Conservation (phyloP, 768 basidiomycete genomes). For the Psilocybe cubensis region DNA sequence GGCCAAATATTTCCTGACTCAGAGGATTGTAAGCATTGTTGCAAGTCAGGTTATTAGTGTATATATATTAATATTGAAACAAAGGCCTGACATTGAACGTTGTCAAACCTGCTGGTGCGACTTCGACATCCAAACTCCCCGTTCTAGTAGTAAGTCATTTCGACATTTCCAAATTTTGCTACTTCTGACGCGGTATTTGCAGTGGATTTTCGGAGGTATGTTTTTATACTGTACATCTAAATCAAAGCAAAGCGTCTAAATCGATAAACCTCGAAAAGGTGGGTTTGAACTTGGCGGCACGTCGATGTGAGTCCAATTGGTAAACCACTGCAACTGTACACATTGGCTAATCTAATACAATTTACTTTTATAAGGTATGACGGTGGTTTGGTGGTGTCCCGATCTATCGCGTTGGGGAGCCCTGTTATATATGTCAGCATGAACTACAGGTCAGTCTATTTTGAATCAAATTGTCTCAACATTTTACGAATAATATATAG, state of each 20-base stretch:
- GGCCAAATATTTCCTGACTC: constrained; percentile 32
- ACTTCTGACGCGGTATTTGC: background rate
- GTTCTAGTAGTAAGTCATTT: constrained; percentile 50
- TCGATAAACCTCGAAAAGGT: constrained; percentile 22
- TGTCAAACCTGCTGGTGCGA: constrained; percentile 44
- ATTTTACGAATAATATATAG: constrained; percentile 1
- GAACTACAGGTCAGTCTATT: constrained; percentile 44
- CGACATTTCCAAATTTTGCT: background rate
- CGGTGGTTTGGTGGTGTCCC: constrained; percentile 44
- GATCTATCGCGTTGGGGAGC: constrained; percentile 43
- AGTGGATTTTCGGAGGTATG: constrained; percentile 58
- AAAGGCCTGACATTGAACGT: constrained; percentile 59
- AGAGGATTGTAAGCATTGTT: constrained; percentile 48
- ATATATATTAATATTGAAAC: background rate
- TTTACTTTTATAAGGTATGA: constrained; percentile 42
- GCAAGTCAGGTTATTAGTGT: background rate
- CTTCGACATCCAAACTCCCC: constrained; percentile 47
- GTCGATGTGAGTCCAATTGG: constrained; percentile 27
- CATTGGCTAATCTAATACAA: too few species aligned
- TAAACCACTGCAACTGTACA: too few species aligned
- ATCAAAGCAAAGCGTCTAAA: background rate
- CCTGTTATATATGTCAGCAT: constrained; percentile 58
- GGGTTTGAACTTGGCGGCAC: constrained; percentile 48
- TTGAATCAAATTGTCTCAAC: background rate
- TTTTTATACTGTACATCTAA: constrained; percentile 1